Evolutionary conservation across 768 basidiomycete species (phyloP).

Genomic region (Mycena galericulata): DNA sequence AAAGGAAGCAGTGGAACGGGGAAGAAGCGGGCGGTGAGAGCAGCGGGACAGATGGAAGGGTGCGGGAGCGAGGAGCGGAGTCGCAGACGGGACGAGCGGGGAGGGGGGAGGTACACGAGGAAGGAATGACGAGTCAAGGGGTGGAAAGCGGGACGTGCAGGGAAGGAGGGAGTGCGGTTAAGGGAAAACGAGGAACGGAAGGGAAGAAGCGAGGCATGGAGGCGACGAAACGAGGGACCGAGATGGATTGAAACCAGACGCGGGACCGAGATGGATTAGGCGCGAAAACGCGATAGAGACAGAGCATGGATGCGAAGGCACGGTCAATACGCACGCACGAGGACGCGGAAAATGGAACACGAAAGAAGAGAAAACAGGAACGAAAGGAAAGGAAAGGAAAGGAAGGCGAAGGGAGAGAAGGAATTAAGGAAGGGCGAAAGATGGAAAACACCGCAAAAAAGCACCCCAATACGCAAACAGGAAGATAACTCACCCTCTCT

Average conservation of each 20-base stretch:
- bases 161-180: too few relatives aligned
- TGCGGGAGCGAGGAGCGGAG: too few relatives aligned
- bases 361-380: not conserved
- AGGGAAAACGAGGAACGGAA: too few relatives aligned
- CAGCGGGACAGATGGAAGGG: too few relatives aligned
- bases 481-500: constrained; percentile 72
- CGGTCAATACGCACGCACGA: constrained; percentile 12
- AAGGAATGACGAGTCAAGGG: too few relatives aligned
- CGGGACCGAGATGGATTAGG: too few relatives aligned
- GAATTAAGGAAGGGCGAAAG: not conserved
- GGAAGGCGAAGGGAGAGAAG: not conserved
- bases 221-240: not conserved
- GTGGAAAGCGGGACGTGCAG: too few relatives aligned
- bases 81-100: too few relatives aligned
- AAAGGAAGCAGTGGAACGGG: not conserved
- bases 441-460: not conserved
- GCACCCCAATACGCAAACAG: too few relatives aligned
- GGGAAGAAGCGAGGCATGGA: too few relatives aligned
- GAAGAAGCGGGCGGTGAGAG: not conserved
- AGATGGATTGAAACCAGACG: not conserved
- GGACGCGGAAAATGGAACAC: too few relatives aligned
- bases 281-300: not conserved
- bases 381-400: constrained; percentile 12
- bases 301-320: constrained; percentile 1
- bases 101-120: too few relatives aligned